Conservation (phyloP, 1,284 basidiomycete species). For the Volvariella surrecta region DNA sequence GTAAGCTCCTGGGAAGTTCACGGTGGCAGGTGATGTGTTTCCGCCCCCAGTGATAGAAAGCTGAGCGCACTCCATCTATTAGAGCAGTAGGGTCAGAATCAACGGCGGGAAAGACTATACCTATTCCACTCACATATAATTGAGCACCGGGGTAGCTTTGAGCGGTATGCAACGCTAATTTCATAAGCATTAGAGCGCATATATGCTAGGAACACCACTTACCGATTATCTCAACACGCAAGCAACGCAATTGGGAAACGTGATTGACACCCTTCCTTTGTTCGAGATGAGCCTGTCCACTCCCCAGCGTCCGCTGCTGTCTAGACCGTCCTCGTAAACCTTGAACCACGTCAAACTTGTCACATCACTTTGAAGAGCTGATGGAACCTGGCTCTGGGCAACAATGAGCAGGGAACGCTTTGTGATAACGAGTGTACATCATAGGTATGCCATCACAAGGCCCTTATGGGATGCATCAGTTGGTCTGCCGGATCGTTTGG, state of each 20-base stretch:
- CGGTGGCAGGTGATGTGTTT: constrained; percentile 33
- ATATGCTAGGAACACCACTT: constrained; percentile 9
- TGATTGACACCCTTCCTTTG: constrained; percentile 47
- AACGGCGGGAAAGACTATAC: background rate
- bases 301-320: constrained; percentile 28
- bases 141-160: constrained; percentile 35
- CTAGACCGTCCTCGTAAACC: constrained; percentile 37
- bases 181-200: background rate
- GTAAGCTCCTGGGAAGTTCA: constrained; percentile 39
- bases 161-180: constrained; percentile 32
- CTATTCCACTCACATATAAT: constrained; percentile 30
- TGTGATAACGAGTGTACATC: constrained; percentile 12
- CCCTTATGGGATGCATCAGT: constrained; percentile 47
- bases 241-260: constrained; percentile 38
- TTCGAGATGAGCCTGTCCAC: constrained; percentile 41
- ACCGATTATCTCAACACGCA: constrained; percentile 46
- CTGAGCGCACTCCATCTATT: constrained; percentile 26
- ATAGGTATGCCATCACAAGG: constrained; percentile 48
- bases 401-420: background rate
- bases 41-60: constrained; percentile 35
- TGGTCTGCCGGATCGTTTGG: constrained; percentile 38
- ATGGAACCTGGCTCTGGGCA: constrained; percentile 32
- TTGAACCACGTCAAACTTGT: constrained; percentile 52
- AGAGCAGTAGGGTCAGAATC: background rate
- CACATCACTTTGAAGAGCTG: constrained; percentile 35